Conservation (phyloP, 2,329 filamentous ascomycete genomes). For the Orbilia brochopaga region DNA sequence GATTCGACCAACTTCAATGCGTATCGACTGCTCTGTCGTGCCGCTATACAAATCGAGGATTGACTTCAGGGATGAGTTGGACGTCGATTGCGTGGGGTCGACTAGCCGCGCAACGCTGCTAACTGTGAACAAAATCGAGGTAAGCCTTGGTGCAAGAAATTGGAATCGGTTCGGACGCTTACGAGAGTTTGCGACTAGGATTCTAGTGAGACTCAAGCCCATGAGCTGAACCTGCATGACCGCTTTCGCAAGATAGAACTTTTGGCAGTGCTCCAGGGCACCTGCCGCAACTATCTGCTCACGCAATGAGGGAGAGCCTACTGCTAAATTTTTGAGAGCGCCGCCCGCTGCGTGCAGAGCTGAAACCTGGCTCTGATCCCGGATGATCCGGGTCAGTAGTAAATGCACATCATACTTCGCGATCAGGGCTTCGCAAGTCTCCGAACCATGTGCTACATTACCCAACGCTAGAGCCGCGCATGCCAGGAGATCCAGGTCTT, state of each 20-base stretch:
- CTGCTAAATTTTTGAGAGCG: constrained; percentile 62
- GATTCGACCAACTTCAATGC: constrained; percentile 61
- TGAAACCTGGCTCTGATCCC: constrained; percentile 57
- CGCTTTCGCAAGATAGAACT: constrained; percentile 58
- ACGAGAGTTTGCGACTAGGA: constrained; percentile 59
- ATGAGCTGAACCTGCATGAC: constrained; percentile 57
- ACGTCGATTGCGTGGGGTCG: constrained; percentile 55
- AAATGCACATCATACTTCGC: constrained; percentile 58
- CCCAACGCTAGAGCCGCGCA: constrained; percentile 62
- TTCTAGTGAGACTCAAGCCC: constrained; percentile 59
- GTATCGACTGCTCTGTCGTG: constrained; percentile 60
- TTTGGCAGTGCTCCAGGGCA: constrained; percentile 23
- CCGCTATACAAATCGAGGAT: constrained; percentile 59
- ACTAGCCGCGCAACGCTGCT: constrained; percentile 58
- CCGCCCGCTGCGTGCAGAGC: constrained; percentile 61
- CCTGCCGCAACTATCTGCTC: constrained; percentile 20
- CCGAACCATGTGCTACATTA: constrained; percentile 61
- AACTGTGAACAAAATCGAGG: constrained; percentile 56
- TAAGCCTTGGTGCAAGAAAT: constrained; percentile 51
- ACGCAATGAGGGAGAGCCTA: constrained; percentile 52
- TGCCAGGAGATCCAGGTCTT: constrained; percentile 60
- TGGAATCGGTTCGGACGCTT: constrained; percentile 60
- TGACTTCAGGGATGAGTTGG: constrained; percentile 41
- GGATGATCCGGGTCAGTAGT: constrained; percentile 58
- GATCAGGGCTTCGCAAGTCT: constrained; percentile 59